A percentile compares a stretch with the other conserved stretches of the same genome.
Evolutionary conservation across 2,329 filamentous ascomycete genomes (phyloP).

Genomic region (Stachybotrys chlorohalonatus): DNA sequence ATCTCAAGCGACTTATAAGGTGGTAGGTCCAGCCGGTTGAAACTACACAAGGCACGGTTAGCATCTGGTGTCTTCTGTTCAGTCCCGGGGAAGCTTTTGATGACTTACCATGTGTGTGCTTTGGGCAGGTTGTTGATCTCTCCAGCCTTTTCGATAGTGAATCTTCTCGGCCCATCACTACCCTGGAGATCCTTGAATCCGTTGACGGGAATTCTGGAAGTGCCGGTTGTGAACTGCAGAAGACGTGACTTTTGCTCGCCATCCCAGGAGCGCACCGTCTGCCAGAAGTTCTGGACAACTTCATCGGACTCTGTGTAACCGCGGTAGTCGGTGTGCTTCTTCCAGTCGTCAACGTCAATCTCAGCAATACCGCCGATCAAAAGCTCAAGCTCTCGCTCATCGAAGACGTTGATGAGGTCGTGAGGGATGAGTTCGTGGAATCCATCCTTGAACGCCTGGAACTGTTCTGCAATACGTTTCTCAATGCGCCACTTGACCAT

Average conservation of each 20-base stretch:
- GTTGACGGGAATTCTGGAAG: slow-evolving; percentile 95
- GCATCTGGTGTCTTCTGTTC: neutral
- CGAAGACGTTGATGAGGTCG: slow-evolving; percentile 96
- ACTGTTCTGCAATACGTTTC: slow-evolving; percentile 96
- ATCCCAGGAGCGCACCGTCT: slow-evolving; percentile 93
- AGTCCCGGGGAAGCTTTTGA: neutral
- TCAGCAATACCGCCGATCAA: slow-evolving; percentile 99
- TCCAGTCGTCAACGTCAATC: slow-evolving; percentile 99
- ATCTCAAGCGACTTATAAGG: slow-evolving; percentile 84
- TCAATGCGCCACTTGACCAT: slow-evolving; percentile 99
- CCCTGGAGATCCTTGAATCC: slow-evolving; percentile 99
- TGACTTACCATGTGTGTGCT: slow-evolving; percentile 87
- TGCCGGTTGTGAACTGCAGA: slow-evolving; percentile 94
- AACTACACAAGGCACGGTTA: slow-evolving; percentile 44
- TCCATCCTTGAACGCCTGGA: slow-evolving; percentile 93
- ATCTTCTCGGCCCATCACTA: slow-evolving; percentile 86
- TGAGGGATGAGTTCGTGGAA: slow-evolving; percentile 97
- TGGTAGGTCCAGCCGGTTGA: slow-evolving; percentile 93
- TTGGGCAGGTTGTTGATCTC: slow-evolving; percentile 87
- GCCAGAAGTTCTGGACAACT: slow-evolving; percentile 98
- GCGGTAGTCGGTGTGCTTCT: slow-evolving; percentile 99
- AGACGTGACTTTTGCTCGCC: slow-evolving; percentile 96
- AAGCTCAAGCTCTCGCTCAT: slow-evolving; percentile 92
- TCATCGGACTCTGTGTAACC: slow-evolving; percentile 97
- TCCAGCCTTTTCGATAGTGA: slow-evolving; percentile 97